Base-by-base conservation (phyloP, 2,329 filamentous ascomycete species). In the Thelonectria rubi region DNA sequence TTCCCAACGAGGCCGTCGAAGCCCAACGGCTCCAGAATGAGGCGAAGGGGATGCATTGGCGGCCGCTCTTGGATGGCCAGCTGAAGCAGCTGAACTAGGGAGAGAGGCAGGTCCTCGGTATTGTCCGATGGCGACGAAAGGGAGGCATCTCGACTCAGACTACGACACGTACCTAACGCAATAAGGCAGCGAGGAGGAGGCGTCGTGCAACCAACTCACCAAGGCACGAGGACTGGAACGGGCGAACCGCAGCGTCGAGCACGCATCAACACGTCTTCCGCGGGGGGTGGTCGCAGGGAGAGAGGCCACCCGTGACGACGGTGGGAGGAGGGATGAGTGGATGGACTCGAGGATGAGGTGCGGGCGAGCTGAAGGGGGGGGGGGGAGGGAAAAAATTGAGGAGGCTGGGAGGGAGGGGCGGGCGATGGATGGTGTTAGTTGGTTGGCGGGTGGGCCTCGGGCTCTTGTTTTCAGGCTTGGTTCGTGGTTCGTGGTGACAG, bases 221-320 rank as follows among this genome's bases (percentile, higher is more conserved):
- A n/a, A n/a, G n/a, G n/a, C n/a, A n/a, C n/a, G n/a, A n/a, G 9
- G 15, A 15, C 37, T 34, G 24, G 4, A 24, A 43, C 40, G 11
- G 21, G 26, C 46, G 24, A 43, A 43, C 37, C 48, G 43, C 21
- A 26, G 43, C 30, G 21, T 42, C 21, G 24, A 24, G 26, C 32
- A 56, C 42, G 51, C 40, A 49, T 53, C 18, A 53, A 21, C 68
- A 66, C 54, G 67, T 64, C 62, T 60, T 54, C 48, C 47, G 42
- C 34, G 18, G 58, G 62, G 61, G 60, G 61, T 53, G 69, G 69
- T 57, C 69, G 68, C 69, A 72, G 71, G 26, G 58, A 59, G 18
- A 50, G 63, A 69, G 69, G 55, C 69, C 69, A 68, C 62, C 60
- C 60, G 69, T 60, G 68, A 63, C 58, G 43, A 58, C 20, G 47